phyloP scores from a whole-genome alignment of 2,329 filamentous ascomycete genomes.

The Coniochaeta sp. region DNA sequence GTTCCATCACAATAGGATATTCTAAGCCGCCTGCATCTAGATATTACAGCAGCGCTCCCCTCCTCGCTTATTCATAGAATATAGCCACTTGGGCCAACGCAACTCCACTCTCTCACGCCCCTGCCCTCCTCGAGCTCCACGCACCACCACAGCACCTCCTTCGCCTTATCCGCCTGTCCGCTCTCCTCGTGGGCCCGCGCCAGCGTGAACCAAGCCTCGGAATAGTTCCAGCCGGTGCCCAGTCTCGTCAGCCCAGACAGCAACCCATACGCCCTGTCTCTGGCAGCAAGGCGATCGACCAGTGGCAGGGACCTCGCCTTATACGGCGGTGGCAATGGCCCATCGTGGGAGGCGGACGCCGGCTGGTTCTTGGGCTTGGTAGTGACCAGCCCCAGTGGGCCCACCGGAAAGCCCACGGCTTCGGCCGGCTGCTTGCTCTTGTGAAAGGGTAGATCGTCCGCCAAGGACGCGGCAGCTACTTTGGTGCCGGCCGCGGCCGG shows the following conservation, averaged over 20 bases:
- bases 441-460: background rate
- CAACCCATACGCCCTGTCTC: slow-evolving; percentile 81
- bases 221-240: slow-evolving; percentile 81
- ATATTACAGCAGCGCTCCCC: background rate
- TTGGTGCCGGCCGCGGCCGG: slow-evolving; percentile 10
- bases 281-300: slow-evolving; percentile 77
- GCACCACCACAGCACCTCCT: slow-evolving; percentile 94
- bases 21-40: background rate
- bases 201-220: slow-evolving; percentile 88
- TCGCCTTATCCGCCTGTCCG: slow-evolving; percentile 78
- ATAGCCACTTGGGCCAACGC: slow-evolving; percentile 60
- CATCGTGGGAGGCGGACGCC: slow-evolving; percentile 18
- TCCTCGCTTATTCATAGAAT: slow-evolving; percentile 35
- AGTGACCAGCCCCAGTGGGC: background rate
- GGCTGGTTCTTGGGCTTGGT: slow-evolving; percentile 5
- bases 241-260: slow-evolving; percentile 78
- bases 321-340: slow-evolving; percentile 42
- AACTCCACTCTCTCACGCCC: slow-evolving; percentile 72
- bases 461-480: slow-evolving; percentile 6
- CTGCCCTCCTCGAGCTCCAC: slow-evolving; percentile 86
- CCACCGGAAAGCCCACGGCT: background rate
- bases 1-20: background rate
- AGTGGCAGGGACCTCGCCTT: slow-evolving; percentile 58
- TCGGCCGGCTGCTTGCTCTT: background rate
- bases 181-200: slow-evolving; percentile 83